Evolutionary conservation across 2,329 filamentous ascomycete species (phyloP).

Genomic region (Nigrospora osmanthi): DNA sequence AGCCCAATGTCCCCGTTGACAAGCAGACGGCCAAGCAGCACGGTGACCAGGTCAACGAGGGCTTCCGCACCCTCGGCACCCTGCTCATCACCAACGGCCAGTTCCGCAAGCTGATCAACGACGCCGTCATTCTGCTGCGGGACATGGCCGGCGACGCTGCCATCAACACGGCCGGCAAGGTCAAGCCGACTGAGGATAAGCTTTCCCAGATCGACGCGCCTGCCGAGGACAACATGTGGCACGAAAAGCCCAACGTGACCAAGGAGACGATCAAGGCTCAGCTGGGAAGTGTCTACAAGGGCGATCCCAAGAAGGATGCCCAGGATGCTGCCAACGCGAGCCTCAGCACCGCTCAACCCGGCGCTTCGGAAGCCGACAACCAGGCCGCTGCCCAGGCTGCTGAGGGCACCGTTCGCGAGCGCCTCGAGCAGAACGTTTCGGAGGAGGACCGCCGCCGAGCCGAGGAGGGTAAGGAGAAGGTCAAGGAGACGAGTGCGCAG

Average conservation of each 20-base stretch:
- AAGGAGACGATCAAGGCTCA: slow-evolving; percentile 63
- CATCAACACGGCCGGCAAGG: slow-evolving; percentile 62
- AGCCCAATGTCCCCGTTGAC: slow-evolving; percentile 60
- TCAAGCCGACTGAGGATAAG: slow-evolving; percentile 72
- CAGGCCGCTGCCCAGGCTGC: slow-evolving; percentile 15
- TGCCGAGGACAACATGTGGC: slow-evolving; percentile 89
- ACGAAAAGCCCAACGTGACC: slow-evolving; percentile 73
- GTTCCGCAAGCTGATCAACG: slow-evolving; percentile 82
- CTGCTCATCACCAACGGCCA: slow-evolving; percentile 93
- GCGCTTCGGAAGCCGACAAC: slow-evolving; percentile 14
- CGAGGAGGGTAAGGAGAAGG: slow-evolving; percentile 39
- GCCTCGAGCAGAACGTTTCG: slow-evolving; percentile 54
- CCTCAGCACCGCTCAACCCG: slow-evolving; percentile 27
- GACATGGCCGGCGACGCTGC: slow-evolving; percentile 92
- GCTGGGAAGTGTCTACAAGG: slow-evolving; percentile 53
- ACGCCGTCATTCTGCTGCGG: slow-evolving; percentile 72
- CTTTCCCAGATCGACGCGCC: slow-evolving; percentile 73
- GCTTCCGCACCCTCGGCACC: slow-evolving; percentile 79
- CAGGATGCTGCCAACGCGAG: slow-evolving; percentile 48
- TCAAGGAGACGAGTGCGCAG: slow-evolving; percentile 29
- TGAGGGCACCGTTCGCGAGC: slow-evolving; percentile 37
- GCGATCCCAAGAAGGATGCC: slow-evolving; percentile 48
- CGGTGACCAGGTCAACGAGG: slow-evolving; percentile 74
- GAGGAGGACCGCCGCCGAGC: slow-evolving; percentile 50
- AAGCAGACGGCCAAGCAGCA: slow-evolving; percentile 77